Conservation (phyloP, 768 basidiomycete species). For the Dacryopinax primogenitus region DNA sequence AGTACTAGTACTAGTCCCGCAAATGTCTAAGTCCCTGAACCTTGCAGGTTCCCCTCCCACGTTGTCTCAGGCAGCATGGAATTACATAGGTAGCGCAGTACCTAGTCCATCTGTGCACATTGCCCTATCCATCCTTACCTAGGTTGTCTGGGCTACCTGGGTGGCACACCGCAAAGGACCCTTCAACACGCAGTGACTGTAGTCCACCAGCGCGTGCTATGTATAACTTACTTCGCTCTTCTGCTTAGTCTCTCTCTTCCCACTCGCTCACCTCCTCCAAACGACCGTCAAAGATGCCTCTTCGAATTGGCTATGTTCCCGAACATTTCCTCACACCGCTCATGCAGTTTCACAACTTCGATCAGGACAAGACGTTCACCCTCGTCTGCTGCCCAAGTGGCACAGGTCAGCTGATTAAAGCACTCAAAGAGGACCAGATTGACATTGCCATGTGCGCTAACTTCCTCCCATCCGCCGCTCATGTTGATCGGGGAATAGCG, state of each 20-base stretch:
- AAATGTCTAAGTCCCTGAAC: no score
- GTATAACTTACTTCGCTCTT: not conserved
- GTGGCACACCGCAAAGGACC: no score
- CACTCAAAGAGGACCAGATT: constrained; percentile 61
- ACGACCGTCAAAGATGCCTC: not conserved
- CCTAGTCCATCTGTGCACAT: no score
- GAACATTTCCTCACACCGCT: constrained; percentile 90
- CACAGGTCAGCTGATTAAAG: constrained; percentile 69
- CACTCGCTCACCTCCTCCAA: not conserved
- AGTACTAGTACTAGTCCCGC: no score
- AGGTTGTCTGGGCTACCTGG: no score
- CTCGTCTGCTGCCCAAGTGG: constrained; percentile 91
- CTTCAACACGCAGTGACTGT: no score
- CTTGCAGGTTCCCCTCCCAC: no score
- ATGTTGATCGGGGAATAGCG: constrained; percentile 33
- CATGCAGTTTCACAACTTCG: constrained; percentile 63
- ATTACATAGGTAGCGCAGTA: no score
- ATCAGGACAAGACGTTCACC: constrained; percentile 59
- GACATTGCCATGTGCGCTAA: constrained; percentile 62
- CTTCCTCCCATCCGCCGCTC: not conserved
- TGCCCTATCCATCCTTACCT: no score
- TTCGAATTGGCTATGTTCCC: constrained; percentile 34
- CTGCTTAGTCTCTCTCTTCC: not conserved
- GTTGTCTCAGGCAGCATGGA: no score
- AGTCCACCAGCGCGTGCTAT: no score